phyloP scores from a whole-genome alignment of 2,329 filamentous ascomycete species.

The Pezicula carpinea region DNA sequence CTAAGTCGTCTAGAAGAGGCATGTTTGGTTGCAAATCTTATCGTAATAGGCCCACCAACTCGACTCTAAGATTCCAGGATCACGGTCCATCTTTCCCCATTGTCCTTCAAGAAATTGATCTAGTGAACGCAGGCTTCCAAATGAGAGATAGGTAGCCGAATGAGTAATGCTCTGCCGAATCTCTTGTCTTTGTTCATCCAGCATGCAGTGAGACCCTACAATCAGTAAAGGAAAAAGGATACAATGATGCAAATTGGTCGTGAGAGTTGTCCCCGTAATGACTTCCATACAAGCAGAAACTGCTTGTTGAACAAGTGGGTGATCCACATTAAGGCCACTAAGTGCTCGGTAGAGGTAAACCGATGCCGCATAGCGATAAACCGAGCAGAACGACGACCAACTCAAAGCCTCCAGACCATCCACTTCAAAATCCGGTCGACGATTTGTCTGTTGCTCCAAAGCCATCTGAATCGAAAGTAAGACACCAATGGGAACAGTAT shows the following conservation, averaged over 20 bases:
- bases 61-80: slow-evolving; percentile 6
- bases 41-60: slow-evolving; percentile 24
- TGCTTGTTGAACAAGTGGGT: slow-evolving; percentile 36
- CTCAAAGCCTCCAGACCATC: slow-evolving; percentile 19
- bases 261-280: slow-evolving; percentile 31
- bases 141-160: slow-evolving; percentile 19
- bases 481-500: slow-evolving; percentile 20
- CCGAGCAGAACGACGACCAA: slow-evolving; percentile 35
- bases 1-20: slow-evolving; percentile 17
- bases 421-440: slow-evolving; percentile 9
- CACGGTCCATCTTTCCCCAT: slow-evolving; percentile 19
- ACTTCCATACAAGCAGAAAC: slow-evolving; percentile 33
- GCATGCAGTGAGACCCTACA: slow-evolving; percentile 32
- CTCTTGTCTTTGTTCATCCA: slow-evolving; percentile 23
- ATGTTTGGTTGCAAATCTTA: slow-evolving; percentile 22
- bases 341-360: slow-evolving; percentile 40
- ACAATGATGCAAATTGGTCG: slow-evolving; percentile 35
- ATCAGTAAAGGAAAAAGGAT: slow-evolving; percentile 34
- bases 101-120: slow-evolving; percentile 18
- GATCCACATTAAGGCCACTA: slow-evolving; percentile 33
- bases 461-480: slow-evolving; percentile 20
- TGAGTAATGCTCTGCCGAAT: slow-evolving; percentile 19
- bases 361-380: slow-evolving; percentile 29
- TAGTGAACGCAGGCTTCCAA: slow-evolving; percentile 21
- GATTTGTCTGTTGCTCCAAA: slow-evolving; percentile 21